Base-by-base conservation (phyloP, 306 rosid genomes). In the Pterocarpus macrocarpus region DNA sequence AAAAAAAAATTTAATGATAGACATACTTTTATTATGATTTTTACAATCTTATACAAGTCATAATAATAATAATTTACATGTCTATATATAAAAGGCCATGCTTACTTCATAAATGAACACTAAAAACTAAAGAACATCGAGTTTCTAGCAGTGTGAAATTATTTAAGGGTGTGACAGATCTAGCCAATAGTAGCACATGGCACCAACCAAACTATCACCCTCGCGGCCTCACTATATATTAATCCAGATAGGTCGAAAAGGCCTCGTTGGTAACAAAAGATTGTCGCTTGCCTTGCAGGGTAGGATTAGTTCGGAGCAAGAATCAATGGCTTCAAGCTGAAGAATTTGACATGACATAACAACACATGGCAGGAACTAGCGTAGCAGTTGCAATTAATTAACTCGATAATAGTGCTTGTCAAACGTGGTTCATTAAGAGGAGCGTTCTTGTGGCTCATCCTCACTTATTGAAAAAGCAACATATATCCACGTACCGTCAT, bases 321-420 rank as follows among this genome's bases (percentile, higher is more conserved):
- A 69, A 65, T 30, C 72, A 35, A 5, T 82, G 10, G 8, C 90
- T 85, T 87, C 50, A 33, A 66, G 65, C 45, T 44, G 39, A 87
- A 87, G 86, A 78, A 79, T 71, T 79, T 71, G 69, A 69, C 41
- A 38, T 38, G 41, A 38, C 41, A 38, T 4, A 38, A 38, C 4
- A 38, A 38, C 41, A 4, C 41, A 38, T 38, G 41, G 35, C 15
- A 39, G 5, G 4, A 79, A 66, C 67, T 57, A 49, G 39, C 11
- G 41, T 72, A 30, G 22, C 52, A 8, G 39, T 78, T 53, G 5
- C 34, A 28, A 22, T 32, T 66, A 77, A 38, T 32, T 22, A 50
- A 53, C 22, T 6, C 4, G 33, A 45, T 34, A 58, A 43, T 22
- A 43, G 36, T 13, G 57, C 1, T 58, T 57, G 57, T 39, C 67